These are phyloP conservation scores for Termitomyces sp. DNA, from an alignment of 768 basidiomycete species.

Conservation along the genomic window DNA sequence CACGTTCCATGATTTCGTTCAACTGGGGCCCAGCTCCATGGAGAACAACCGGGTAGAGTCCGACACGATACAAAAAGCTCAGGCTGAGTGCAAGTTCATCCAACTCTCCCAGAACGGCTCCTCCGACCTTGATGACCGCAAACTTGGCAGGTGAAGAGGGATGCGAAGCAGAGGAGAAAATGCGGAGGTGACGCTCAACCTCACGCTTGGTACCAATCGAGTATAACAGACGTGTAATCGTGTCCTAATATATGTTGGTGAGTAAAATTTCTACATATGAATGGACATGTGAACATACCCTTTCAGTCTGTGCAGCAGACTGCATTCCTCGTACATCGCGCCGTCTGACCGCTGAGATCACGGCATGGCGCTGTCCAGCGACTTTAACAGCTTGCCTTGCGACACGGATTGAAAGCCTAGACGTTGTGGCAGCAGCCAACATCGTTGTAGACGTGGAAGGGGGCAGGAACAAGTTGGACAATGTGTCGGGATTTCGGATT, in stretches of 20 bases:
- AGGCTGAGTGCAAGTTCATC: constrained; percentile 93
- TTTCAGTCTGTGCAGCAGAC: constrained; percentile 68
- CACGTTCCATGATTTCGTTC: constrained; percentile 89
- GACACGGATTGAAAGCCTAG: constrained; percentile 29
- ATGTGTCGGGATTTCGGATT: constrained; percentile 14
- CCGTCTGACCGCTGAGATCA: constrained; percentile 35
- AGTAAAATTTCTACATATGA: not conserved
- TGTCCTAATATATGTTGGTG: constrained; percentile 57
- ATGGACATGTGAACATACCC: constrained; percentile 39
- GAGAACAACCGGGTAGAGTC: constrained; percentile 95
- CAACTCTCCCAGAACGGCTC: constrained; percentile 87
- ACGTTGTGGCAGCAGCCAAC: constrained; percentile 30
- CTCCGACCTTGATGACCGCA: constrained; percentile 97
- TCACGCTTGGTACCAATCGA: constrained; percentile 96
- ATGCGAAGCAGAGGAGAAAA: constrained; percentile 93
- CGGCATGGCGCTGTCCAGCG: constrained; percentile 43
- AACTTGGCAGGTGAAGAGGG: constrained; percentile 90
- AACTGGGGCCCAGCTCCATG: constrained; percentile 96
- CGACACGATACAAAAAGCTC: constrained; percentile 94
- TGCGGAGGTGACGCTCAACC: constrained; percentile 96
- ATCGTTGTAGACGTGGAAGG: constrained; percentile 19
- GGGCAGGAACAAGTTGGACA: constrained; percentile 11
- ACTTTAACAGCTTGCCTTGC: constrained; percentile 44
- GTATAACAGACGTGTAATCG: constrained; percentile 93
- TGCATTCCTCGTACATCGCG: constrained; percentile 42